A percentile compares a stretch with the other conserved stretches of the same genome.
phyloP scores from a whole-genome alignment of 305 asterid genomes.

The Fraxinus nigra region DNA sequence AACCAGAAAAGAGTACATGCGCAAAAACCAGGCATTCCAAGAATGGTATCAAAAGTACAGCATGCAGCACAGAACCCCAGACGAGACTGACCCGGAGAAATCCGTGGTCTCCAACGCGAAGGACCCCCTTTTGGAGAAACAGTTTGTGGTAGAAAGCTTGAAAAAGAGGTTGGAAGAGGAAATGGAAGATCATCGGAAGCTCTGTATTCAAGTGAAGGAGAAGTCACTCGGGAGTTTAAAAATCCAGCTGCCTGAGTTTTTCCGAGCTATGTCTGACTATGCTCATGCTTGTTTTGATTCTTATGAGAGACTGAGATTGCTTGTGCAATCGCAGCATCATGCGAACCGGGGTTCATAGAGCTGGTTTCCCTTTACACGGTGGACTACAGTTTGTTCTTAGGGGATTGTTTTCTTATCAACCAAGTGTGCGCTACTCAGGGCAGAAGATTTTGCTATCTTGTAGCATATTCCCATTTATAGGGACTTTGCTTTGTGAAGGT shows the following conservation, averaged over 20 bases:
- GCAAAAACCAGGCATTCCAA: conserved; percentile 72
- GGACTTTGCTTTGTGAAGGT: no score
- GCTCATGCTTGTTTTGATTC: conserved; percentile 63
- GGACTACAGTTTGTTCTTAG: not conserved
- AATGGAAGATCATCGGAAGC: conserved; percentile 69
- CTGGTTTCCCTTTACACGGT: not conserved
- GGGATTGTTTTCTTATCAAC: not conserved
- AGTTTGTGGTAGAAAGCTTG: conserved; percentile 65
- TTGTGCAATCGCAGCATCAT: conserved; percentile 39
- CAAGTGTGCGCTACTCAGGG: not conserved
- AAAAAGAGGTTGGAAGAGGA: conserved; percentile 73
- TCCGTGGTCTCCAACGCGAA: conserved; percentile 34
- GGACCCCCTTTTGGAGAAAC: conserved; percentile 68
- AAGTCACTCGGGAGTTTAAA: conserved; percentile 74
- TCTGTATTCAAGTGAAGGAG: conserved; percentile 77
- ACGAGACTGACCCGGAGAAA: conserved; percentile 41
- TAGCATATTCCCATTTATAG: not conserved
- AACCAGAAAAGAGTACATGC: conserved; percentile 65
- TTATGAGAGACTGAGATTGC: conserved; percentile 54
- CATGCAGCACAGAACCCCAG: conserved; percentile 45
- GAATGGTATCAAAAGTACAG: conserved; percentile 81
- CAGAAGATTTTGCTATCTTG: not conserved
- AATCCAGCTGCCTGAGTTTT: conserved; percentile 80
- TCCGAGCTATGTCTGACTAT: conserved; percentile 74
- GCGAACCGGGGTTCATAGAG: conserved; percentile 33